Percentiles rank a stretch among this genome's conserved stretches.
Evolutionary conservation across 2,329 filamentous ascomycete genomes (phyloP).

Genomic region (Claviceps sorghi): DNA sequence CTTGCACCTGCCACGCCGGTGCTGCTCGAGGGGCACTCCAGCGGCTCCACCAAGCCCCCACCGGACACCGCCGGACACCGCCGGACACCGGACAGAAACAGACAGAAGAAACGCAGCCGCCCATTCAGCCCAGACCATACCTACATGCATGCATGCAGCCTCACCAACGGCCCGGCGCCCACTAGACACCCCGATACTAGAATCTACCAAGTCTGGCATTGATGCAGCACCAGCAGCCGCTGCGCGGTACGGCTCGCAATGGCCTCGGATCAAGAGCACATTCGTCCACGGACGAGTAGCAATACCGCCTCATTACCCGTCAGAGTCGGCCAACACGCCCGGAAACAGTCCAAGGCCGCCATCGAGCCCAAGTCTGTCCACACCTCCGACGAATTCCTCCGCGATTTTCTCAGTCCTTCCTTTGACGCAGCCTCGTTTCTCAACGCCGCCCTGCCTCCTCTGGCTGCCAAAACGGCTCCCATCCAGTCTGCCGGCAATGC

Average conservation of each 20-base stretch:
- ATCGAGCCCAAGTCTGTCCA: slow-evolving; percentile 42
- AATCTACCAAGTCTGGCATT: neutral
- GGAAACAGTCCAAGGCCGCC: slow-evolving; percentile 22
- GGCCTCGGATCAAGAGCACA: slow-evolving; percentile 17
- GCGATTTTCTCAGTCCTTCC: slow-evolving; percentile 56
- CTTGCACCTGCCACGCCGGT: too few relatives aligned
- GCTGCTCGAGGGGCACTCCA: too few relatives aligned
- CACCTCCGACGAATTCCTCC: slow-evolving; percentile 56
- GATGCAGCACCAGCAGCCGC: neutral
- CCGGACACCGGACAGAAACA: too few relatives aligned
- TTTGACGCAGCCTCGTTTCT: slow-evolving; percentile 82
- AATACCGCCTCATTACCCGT: slow-evolving; percentile 15
- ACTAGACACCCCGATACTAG: too few relatives aligned
- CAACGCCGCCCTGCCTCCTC: slow-evolving; percentile 60
- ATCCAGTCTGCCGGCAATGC: slow-evolving; percentile 16
- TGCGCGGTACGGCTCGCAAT: slow-evolving; percentile 8
- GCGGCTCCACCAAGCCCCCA: too few relatives aligned
- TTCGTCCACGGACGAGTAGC: slow-evolving; percentile 34
- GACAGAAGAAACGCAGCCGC: too few relatives aligned
- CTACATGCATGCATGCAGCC: too few relatives aligned
- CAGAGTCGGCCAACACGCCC: slow-evolving; percentile 25
- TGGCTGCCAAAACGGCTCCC: slow-evolving; percentile 32
- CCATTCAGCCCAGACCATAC: too few relatives aligned
- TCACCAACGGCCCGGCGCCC: too few relatives aligned
- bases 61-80: too few relatives aligned